Evolutionary conservation across 805 yeast genomes (phyloP), one percentile per base, ranked within the genome.

Genomic region (Candida easanensis): DNA sequence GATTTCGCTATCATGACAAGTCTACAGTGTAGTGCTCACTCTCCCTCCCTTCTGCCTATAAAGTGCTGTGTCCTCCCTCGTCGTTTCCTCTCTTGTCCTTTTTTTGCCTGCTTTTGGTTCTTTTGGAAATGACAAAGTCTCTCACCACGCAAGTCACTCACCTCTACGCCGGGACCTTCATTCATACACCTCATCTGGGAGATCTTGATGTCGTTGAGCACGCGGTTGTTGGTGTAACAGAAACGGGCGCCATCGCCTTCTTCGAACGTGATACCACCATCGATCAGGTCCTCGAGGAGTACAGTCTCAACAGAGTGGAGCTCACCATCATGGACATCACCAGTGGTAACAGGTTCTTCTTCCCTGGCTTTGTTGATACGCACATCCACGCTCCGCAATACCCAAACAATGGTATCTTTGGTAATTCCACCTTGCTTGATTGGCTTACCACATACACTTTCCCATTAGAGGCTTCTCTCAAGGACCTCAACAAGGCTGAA

Each of bases 371-470:
- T 53, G 65, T 86, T 5, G 95, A 87, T 54, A 84, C 93, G 1
- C 95, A 86, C 60, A 82, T 83, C 36, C 95, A 86, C 62, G 93
- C 95, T 2, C 81, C 95, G 3, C 95, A 86, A 62, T 86, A 77
- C 55, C 93, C 93, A 11, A 86, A 86, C 60, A 70, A 73, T 37
- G 93, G 95, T 10, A 79, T 93, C 20, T 91, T 95, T 49, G 90
- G 95, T 20, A 83, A 82, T 46, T 71, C 88, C 3, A 91, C 96
- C 2, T 69, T 93, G 33, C 68, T 93, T 43, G 95, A 91, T 51
- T 93, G 99, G 99, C 72, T 93, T 36, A 75, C 79, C 20, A 79
- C 75, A 18, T 89, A 88, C 61, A 93, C 99, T 0, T 93, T 90
- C 70, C 95, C 97, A 1, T 63, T 90, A 43, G 99, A 93, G 63